Percentiles rank a stretch among this genome's conserved stretches.
Evolutionary conservation across 2,329 filamentous ascomycete species (phyloP).

Genomic region (Trichoderma atrobrunneum): DNA sequence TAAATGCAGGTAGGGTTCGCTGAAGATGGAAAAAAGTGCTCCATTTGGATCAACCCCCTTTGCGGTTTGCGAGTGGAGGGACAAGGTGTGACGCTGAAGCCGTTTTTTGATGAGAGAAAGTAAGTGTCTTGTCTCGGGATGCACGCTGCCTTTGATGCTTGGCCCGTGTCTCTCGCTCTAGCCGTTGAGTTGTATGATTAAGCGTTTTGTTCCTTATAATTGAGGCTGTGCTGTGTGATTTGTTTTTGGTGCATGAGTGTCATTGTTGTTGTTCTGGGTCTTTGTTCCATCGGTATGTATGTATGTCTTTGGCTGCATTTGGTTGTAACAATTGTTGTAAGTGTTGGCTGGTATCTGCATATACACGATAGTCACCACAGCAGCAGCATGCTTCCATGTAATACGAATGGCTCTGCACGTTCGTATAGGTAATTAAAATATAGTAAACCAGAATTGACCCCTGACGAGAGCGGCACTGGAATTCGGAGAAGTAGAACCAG

Average conservation of each 20-base stretch:
- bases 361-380: neutral
- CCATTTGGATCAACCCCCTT: too few species aligned
- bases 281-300: neutral
- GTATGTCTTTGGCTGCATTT: neutral
- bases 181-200: neutral
- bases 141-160: slow-evolving; percentile 5
- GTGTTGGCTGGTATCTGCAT: neutral
- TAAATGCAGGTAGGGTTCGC: too few species aligned
- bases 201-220: neutral
- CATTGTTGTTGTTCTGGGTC: neutral
- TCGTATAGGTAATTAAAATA: neutral
- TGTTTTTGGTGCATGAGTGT: neutral
- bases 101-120: neutral
- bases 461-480: neutral
- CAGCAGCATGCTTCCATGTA: neutral
- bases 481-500: neutral
- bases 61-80: neutral
- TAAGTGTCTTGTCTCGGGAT: neutral
- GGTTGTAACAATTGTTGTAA: neutral
- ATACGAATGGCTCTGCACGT: neutral
- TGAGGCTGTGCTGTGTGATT: neutral
- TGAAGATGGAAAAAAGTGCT: too few species aligned
- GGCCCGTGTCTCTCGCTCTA: slow-evolving; percentile 4
- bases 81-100: slow-evolving; percentile 2
- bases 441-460: neutral